Base-by-base conservation (phyloP, 257 asterid species). In the Ajuga chamaepitys region DNA sequence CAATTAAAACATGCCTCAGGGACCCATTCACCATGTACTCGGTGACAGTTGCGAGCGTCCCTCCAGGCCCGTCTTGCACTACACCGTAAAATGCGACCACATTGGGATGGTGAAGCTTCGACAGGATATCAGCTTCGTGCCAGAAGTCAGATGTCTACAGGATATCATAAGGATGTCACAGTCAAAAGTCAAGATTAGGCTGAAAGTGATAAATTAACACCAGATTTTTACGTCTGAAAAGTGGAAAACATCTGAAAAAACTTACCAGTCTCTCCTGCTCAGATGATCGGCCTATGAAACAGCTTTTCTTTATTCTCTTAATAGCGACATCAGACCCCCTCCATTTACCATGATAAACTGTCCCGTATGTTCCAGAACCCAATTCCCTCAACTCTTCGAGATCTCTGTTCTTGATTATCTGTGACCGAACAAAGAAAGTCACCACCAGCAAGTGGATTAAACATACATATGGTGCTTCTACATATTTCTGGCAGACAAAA, bases 21-120 rank as follows among this genome's bases (percentile, higher is more conserved):
- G 98, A 91, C 35, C 96, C 98, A 71, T 91, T 85, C 66, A 91
- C 95, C 98, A 91, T 91, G 85, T 67, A 91, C 73, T 91, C 96
- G 52, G 96, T 78, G 51, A 85, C 96, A n/a, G 98, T 91, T 18
- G 98, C 96, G 62, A 88, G 89, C 20, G 98, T 91, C 62, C 95
- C 95, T 20, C 98, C 95, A 10, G 98, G 96, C 58, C 98, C 95
- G 79, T 91, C 98, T 81, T 91, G 84, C 75, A 88, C 98, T 4
- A 91, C 98, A 46, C 98, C 98, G 71, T 91, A 91, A 78, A 91
- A 91, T 25, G 98, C 98, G 78, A 91, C 94, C 73, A 91, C 95
- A 70, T 91, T 91, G 14, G 98, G 98, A 66, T 91, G 98, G 80
- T 91, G 98, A 73, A 91, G 98, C 81, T 86, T 91, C 42, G 98